Conservation (phyloP, 495 filamentous ascomycete species). For the Lasiosphaeriaceae sp. region DNA sequence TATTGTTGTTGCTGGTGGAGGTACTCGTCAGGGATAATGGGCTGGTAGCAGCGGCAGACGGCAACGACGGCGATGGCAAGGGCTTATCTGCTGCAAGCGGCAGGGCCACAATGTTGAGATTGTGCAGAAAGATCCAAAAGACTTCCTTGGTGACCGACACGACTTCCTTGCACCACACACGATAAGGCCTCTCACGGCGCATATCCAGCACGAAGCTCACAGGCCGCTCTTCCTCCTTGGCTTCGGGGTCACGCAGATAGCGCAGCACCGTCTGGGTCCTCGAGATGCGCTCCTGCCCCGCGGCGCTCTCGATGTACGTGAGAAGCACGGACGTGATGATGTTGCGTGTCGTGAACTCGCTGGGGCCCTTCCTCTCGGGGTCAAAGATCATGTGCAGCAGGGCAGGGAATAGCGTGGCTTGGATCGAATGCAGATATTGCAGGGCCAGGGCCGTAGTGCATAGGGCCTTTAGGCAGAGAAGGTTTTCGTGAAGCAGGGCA, state of each 20-base stretch:
- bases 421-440: conserved; percentile 73
- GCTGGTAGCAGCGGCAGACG: conserved; percentile 24
- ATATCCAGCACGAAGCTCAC: conserved; percentile 86
- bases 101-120: conserved; percentile 78
- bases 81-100: conserved; percentile 8
- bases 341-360: conserved; percentile 87
- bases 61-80: neutral
- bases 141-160: conserved; percentile 94
- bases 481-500: conserved; percentile 80
- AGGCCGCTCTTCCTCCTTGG: conserved; percentile 68
- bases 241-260: conserved; percentile 78
- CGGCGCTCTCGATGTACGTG: conserved; percentile 67
- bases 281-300: conserved; percentile 48
- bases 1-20: no score
- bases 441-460: conserved; percentile 86
- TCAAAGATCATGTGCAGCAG: conserved; percentile 89
- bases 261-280: conserved; percentile 66
- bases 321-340: conserved; percentile 85
- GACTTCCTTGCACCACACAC: conserved; percentile 90
- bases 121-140: conserved; percentile 98
- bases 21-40: no score
- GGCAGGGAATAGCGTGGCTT: conserved; percentile 77
- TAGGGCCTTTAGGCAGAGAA: conserved; percentile 91
- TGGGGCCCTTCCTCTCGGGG: conserved; percentile 93
- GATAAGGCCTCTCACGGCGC: conserved; percentile 80